Conservation (phyloP, 192 early-diverging fungal genomes). For the Podila horticola region DNA sequence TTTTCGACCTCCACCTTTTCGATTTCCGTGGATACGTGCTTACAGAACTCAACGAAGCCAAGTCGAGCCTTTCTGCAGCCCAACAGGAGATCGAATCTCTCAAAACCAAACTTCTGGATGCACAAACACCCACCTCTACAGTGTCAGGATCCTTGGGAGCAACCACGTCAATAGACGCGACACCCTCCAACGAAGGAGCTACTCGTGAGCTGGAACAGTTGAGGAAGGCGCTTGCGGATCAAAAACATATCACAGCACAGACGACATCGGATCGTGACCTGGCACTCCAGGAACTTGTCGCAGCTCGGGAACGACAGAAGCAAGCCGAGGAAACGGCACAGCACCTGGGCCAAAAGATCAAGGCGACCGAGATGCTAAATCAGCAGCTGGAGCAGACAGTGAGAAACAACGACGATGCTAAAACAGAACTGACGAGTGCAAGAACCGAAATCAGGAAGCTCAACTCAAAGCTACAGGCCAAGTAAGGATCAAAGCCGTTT, state of each 20-base stretch:
- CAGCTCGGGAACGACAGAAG: not conserved
- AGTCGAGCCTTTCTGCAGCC: not conserved
- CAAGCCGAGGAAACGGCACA: not conserved
- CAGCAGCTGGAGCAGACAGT: not conserved
- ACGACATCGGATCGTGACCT: not conserved
- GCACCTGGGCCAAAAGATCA: not conserved
- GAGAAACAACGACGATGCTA: not conserved
- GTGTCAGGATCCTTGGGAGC: not conserved
- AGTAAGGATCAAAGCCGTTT: not conserved
- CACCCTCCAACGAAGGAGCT: not conserved
- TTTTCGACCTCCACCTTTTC: not conserved
- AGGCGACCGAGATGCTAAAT: conserved; percentile 3
- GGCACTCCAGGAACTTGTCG: not conserved
- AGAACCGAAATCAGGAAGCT: not conserved
- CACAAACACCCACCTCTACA: not conserved
- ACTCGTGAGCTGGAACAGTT: not conserved
- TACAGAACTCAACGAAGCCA: not conserved
- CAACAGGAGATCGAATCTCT: conserved; percentile 2
- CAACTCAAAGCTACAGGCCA: not conserved
- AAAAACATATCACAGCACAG: not conserved
- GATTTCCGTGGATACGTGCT: not conserved
- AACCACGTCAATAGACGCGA: not conserved
- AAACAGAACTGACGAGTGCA: not conserved
- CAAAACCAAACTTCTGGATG: not conserved
- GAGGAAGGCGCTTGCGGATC: not conserved